Conservation (phyloP, 768 basidiomycete genomes). For the Gymnopilus dilepis region DNA sequence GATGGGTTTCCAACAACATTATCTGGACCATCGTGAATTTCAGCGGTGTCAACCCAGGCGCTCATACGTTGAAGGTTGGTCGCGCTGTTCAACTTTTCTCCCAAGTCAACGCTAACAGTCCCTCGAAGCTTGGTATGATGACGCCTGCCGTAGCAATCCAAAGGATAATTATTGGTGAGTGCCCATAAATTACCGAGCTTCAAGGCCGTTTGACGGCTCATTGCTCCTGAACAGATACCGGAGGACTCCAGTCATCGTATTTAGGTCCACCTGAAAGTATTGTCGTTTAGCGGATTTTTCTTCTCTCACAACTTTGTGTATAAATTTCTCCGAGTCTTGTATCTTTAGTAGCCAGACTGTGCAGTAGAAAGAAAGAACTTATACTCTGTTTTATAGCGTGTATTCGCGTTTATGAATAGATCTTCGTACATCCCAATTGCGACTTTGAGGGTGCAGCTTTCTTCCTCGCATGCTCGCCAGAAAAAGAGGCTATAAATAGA, state of each 20-base stretch:
- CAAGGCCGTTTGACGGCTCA: not conserved
- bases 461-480: too few relatives aligned
- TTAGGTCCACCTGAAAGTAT: conserved; percentile 68
- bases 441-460: too few relatives aligned
- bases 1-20: conserved; percentile 60
- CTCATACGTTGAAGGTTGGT: conserved; percentile 62
- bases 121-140: conserved; percentile 54
- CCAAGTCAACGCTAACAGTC: not conserved
- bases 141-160: conserved; percentile 65
- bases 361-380: not conserved
- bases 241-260: conserved; percentile 59
- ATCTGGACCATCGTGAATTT: conserved; percentile 46
- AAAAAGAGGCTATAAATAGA: too few relatives aligned
- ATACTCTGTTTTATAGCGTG: too few relatives aligned
- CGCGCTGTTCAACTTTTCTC: not conserved
- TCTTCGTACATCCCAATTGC: too few relatives aligned
- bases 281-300: conserved; percentile 21
- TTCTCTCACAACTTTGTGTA: not conserved
- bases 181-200: not conserved
- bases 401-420: too few relatives aligned
- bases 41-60: conserved; percentile 48
- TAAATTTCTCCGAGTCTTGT: too few relatives aligned
- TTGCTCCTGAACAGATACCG: conserved; percentile 48
- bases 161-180: conserved; percentile 62
- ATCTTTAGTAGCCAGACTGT: not conserved